Base-by-base conservation (phyloP, 139 green algal genomes). In the Nannochloris sp. region DNA sequence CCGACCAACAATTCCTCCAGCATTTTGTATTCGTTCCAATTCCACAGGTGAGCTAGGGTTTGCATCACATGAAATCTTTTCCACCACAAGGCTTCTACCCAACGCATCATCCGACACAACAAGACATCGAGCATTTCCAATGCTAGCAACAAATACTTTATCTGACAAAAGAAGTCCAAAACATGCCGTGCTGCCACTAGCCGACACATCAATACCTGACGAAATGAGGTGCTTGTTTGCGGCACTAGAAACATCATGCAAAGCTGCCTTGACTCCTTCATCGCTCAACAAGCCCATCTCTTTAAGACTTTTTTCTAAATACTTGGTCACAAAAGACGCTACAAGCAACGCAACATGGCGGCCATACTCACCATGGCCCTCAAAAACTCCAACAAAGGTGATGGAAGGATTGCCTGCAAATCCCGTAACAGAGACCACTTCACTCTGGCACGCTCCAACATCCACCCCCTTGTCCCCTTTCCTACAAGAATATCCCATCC, bases 321-420 rank as follows among this genome's bases (percentile, higher is more conserved):
- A 66, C 34, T 64, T 68, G 10, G 72, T 63, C 31, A 73, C 72
- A 53, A 53, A 53, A 9, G n/a, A 21, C 18, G 46, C 46, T 53
- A 21, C 46, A 25, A 6, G 18, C 11, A 25, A 21, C 46, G 46
- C 46, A 53, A 25, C 46, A 48, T 24, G 16, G 18, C 75, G 75
- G 1, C 75, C 75, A 40, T 74, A 49, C 14, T 60, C 53, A 19
- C 75, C 75, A 53, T 82, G 75, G 0, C 75, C 75, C 36, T 82
- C 75, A 66, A 82, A 82, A 16, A 82, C 75, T n/a, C 71, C 75
- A 44, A 74, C 63, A 49, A 78, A 73, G 9, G 37, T 67, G 29
- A 64, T 54, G 24, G 57, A 34, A 11, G 15, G 44, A 56, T 44
- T 21, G n/a, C 60, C 61, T 27, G 29, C 60, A 57, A 78, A 74